Evolutionary conservation across 257 asterid genomes (phyloP).

Genomic region (Fraxinus americana): DNA sequence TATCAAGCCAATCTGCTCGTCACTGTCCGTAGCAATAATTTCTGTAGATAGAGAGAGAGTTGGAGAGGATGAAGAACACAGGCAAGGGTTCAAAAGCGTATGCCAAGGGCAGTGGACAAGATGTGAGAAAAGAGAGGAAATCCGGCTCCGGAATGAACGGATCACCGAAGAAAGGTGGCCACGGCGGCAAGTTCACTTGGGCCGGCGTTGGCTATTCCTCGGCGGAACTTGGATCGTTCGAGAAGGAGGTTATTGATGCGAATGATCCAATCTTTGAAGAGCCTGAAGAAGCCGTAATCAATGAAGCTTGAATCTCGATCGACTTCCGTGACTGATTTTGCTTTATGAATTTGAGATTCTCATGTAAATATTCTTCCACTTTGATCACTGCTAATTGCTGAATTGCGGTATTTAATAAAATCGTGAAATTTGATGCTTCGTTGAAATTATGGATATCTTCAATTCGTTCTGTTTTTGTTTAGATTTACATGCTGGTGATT

Average conservation of each 20-base stretch:
- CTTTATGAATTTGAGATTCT: background rate
- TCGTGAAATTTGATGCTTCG: background rate
- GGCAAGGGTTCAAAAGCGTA: constrained; percentile 37
- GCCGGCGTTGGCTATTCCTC: constrained; percentile 70
- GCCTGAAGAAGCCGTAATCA: constrained; percentile 29
- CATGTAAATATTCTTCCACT: background rate
- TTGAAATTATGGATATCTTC: background rate
- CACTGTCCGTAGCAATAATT: background rate
- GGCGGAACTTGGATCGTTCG: constrained; percentile 48
- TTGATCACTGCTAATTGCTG: background rate
- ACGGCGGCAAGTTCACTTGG: constrained; percentile 91
- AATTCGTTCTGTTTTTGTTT: background rate
- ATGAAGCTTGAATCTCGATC: background rate
- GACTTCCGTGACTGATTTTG: background rate
- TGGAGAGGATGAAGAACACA: constrained; percentile 43
- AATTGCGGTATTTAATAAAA: background rate
- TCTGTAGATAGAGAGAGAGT: background rate
- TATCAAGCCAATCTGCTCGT: background rate
- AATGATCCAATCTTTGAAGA: constrained; percentile 69
- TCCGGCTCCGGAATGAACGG: constrained; percentile 68
- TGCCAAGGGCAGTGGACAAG: constrained; percentile 38
- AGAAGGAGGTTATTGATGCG: constrained; percentile 46
- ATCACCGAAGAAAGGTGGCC: constrained; percentile 87
- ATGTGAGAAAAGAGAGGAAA: constrained; percentile 52
- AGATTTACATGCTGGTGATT: background rate